Evolutionary conservation across 139 green algal genomes (phyloP).

Genomic region (Bryopsis sp.): DNA sequence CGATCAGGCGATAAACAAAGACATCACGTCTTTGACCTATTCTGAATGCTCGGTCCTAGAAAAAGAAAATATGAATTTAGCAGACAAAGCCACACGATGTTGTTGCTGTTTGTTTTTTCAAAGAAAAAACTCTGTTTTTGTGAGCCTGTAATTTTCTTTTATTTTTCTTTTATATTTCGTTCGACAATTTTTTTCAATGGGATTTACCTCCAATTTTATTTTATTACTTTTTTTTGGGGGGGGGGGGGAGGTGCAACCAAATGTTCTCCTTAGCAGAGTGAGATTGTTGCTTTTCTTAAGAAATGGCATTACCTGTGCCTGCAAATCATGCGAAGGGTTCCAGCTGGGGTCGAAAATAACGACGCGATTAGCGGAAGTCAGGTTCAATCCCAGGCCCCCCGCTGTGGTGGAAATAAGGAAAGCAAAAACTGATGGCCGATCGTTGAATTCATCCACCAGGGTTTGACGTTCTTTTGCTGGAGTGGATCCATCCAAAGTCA

Average conservation of each 20-base stretch:
- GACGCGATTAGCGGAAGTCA: constrained; percentile 53
- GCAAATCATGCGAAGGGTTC: constrained; percentile 48
- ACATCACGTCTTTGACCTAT: constrained; percentile 73
- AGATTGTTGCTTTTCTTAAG: too few relatives aligned
- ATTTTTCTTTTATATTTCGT: too few relatives aligned
- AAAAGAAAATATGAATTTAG: too few relatives aligned
- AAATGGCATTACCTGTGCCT: constrained; percentile 22
- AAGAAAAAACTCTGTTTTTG: too few relatives aligned
- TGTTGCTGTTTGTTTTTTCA: too few relatives aligned
- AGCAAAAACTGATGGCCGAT: constrained; percentile 30
- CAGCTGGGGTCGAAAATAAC: constrained; percentile 70
- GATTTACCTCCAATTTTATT: too few relatives aligned
- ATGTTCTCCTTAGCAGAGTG: too few relatives aligned
- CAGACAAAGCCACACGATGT: too few relatives aligned
- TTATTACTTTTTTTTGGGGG: too few relatives aligned
- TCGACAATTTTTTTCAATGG: too few relatives aligned
- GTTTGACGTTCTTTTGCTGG: constrained; percentile 34
- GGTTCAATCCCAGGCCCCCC: constrained; percentile 61
- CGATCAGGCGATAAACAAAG: constrained; percentile 61
- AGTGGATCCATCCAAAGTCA: constrained; percentile 45
- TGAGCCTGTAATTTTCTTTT: too few relatives aligned
- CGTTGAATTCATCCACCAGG: constrained; percentile 57
- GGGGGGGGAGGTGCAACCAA: too few relatives aligned
- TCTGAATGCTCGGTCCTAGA: constrained; percentile 68
- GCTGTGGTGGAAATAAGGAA: constrained; percentile 50